These are phyloP conservation scores for Ophiostoma novo-ulmi DNA, from an alignment of 2,329 filamentous ascomycete species.

Conservation along the genomic window DNA sequence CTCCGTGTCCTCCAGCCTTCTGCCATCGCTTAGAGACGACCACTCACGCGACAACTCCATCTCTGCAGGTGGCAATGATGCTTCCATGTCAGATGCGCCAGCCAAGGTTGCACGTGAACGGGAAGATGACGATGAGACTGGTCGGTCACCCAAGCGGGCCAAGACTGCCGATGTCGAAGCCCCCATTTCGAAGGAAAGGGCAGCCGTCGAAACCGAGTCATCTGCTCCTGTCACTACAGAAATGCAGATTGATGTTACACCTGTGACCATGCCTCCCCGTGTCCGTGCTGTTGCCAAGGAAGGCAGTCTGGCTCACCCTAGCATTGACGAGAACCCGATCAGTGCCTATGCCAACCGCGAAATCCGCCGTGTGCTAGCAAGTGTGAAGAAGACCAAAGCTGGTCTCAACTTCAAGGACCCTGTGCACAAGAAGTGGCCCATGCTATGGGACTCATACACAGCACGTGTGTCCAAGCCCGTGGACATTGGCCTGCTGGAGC, in stretches of 20 bases:
- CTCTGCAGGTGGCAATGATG: constrained; percentile 34
- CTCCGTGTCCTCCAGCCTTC: constrained; percentile 23
- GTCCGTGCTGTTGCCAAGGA: constrained; percentile 34
- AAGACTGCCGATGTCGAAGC: constrained; percentile 50
- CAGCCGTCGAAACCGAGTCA: neutral
- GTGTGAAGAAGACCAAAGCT: constrained; percentile 80
- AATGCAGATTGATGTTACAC: constrained; percentile 31
- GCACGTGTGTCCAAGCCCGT: constrained; percentile 70
- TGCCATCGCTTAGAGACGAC: constrained; percentile 31
- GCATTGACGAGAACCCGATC: constrained; percentile 47
- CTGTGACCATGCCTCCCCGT: constrained; percentile 29
- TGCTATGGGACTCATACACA: constrained; percentile 67
- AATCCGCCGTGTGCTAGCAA: constrained; percentile 61
- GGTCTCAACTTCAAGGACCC: constrained; percentile 71
- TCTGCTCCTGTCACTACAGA: constrained; percentile 5
- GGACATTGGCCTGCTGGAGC: constrained; percentile 78
- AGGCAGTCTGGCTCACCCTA: constrained; percentile 40
- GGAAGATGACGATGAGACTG: constrained; percentile 63
- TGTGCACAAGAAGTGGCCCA: constrained; percentile 69
- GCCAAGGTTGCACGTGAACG: constrained; percentile 68
- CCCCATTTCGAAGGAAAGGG: constrained; percentile 20
- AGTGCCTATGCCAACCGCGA: constrained; percentile 57
- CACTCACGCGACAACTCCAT: constrained; percentile 33
- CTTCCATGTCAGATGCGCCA: constrained; percentile 42
- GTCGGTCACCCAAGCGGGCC: constrained; percentile 73